Base-by-base conservation (phyloP, 768 basidiomycete species). In the Favolaschia claudopus region DNA sequence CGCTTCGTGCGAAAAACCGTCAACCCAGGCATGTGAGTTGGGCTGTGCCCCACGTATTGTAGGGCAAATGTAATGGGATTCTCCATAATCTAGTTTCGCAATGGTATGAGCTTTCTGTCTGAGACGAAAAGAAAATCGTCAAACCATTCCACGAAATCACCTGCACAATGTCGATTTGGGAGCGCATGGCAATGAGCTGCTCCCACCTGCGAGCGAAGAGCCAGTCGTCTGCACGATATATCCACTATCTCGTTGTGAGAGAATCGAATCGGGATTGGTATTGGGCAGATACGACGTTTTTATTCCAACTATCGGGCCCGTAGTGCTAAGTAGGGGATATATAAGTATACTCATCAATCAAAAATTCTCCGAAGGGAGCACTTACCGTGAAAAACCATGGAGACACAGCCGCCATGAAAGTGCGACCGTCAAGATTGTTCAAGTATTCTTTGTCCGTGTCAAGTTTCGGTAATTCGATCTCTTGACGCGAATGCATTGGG, bases 91-190 rank as follows among this genome's bases (percentile, higher is more conserved):
- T 63, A 28, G 29, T n/a, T n/a, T n/a, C n/a, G 36, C 19, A 34
- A n/a, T n/a, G n/a, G n/a, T 15, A 12, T 44, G 9, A 32, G 47
- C 14, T 15, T 17, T 8, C 22, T 31, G 42, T 12, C 22, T 29
- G 22, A 13, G 19, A 22, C 15, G 8, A 20, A 5, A 19, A 5
- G 37, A 22, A 5, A 7, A 19, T 36, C 29, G 20, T 4, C 46
- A 13, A 17, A 72, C 85, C 81, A 72, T 86, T 86, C 84, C 84
- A 86, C 34, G 81, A 84, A 50, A 82, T 74, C 62, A 85, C 77
- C 69, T 85, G 81, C 28, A 82, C 75, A 53, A 82, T 64, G 17
- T 69, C 64, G 36, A 69, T 43, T 9, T 68, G 57, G 60, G 77
- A 72, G 40, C 84, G 79, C 69, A 78, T 76, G 29, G 64, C 67